Conservation (phyloP, 2,329 filamentous ascomycete genomes). For the Sordariomycetes sp. region DNA sequence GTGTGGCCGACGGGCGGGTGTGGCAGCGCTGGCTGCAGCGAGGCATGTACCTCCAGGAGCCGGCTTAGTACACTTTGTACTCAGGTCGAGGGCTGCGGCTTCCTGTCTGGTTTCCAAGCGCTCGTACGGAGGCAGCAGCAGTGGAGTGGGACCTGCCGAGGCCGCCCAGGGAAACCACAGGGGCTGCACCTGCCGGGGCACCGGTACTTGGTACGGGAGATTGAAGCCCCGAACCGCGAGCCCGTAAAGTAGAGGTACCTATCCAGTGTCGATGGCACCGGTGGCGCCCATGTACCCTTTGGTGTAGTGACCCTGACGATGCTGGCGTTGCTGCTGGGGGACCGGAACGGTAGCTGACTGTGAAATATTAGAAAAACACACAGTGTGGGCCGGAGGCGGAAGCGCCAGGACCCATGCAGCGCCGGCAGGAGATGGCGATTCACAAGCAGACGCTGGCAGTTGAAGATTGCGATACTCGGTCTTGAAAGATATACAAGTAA, state of each 20-base stretch:
- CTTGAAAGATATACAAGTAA: background rate
- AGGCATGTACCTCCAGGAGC: background rate
- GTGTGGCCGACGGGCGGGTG: slow-evolving; percentile 1
- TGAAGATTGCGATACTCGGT: background rate
- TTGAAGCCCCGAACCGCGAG: background rate
- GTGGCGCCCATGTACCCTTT: background rate
- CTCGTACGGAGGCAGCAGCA: background rate
- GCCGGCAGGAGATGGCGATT: background rate
- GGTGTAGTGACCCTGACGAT: background rate
- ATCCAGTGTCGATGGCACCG: background rate
- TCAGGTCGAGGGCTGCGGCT: background rate
- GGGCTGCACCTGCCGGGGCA: background rate
- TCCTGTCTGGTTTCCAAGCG: background rate
- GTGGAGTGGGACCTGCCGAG: slow-evolving; percentile 3
- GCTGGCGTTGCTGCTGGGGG: background rate
- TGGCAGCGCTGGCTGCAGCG: background rate
- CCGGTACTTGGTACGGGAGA: background rate
- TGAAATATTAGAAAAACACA: background rate
- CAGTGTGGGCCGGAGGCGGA: background rate
- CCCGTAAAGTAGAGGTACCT: background rate
- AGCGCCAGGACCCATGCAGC: background rate
- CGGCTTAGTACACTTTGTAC: background rate
- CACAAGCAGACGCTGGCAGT: background rate
- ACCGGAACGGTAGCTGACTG: background rate
- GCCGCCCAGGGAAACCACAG: slow-evolving; percentile 1